Base-by-base conservation (phyloP, 345 rosid species). In the Ceriops decandra region DNA sequence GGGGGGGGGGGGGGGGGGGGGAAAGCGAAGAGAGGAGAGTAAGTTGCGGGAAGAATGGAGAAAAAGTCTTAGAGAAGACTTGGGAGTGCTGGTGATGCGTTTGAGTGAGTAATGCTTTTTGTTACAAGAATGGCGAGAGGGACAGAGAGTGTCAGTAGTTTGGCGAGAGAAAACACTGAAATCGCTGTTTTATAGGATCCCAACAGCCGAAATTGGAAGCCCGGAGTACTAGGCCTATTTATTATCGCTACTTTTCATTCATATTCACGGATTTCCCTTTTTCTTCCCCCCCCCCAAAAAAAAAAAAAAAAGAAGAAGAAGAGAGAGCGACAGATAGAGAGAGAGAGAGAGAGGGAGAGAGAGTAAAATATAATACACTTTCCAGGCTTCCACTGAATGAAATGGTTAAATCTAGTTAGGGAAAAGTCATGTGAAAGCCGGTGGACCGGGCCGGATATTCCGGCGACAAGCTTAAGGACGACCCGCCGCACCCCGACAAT, bases 111-210 rank as follows among this genome's bases (percentile, higher is more conserved):
- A 20, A 30, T 38, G 24, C 4, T 30, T 33, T 33, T 4, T 24
- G 59, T 54, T 6, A 6, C 8, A 60, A 9, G 63, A 31, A 3
- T 6, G 5, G 20, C 10, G 66, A 47, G 62, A 57, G 70, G 49
- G 42, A 51, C 58, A 69, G 83, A 65, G 72, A 65, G 57, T 52
- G 57, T 60, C 66, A 67, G 72, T 65, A 64, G 72, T 35, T 63
- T 63, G 64, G 71, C 33, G 63, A 70, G 54, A 52, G 38, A 38
- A 64, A 77, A 75, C 82, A 70, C 85, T 77, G 79, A 72, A 75
- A 51, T 71, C 69, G 72, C 84, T 74, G 74, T 76, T 85, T 80
- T 85, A 87, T 84, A 87, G 89, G 84, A 85, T 83, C 85, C 67
- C 72, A 76, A 62, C 74, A 72, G 77, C 86, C 82, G 82, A 66